Evolutionary conservation across 2,329 filamentous ascomycete species (phyloP).

Genomic region (Aspergillus phoenicis): DNA sequence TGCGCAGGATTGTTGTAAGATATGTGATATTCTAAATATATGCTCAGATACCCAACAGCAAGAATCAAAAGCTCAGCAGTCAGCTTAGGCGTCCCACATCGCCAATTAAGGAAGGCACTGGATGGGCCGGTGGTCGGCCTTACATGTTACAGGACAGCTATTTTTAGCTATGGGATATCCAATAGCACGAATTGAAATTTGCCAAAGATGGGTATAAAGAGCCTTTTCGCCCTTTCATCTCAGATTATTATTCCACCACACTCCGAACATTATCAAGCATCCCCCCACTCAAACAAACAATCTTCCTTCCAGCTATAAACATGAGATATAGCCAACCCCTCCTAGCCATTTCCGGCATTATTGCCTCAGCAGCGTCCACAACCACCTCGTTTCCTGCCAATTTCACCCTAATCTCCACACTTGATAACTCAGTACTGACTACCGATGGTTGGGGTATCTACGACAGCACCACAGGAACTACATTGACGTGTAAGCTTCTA

Average conservation of each 20-base stretch:
- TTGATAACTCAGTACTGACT: conserved; percentile 3
- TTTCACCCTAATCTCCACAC: background rate
- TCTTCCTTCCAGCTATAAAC: background rate
- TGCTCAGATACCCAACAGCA: background rate
- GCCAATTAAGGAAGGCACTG: background rate
- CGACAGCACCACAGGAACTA: background rate
- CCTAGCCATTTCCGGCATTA: background rate
- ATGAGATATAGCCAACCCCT: conserved; percentile 5
- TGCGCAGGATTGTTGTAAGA: background rate
- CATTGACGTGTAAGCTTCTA: conserved; percentile 1
- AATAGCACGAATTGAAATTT: background rate
- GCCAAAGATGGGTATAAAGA: background rate
- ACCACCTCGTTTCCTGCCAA: conserved; percentile 4
- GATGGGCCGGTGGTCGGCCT: conserved; percentile 4
- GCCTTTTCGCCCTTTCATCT: background rate
- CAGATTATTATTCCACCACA: background rate
- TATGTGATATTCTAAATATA: background rate
- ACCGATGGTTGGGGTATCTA: conserved; percentile 6
- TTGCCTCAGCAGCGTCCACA: background rate
- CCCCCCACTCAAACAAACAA: background rate
- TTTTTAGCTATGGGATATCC: conserved; percentile 2
- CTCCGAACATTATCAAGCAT: background rate
- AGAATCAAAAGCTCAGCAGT: background rate
- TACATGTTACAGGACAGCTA: background rate
- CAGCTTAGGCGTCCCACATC: conserved; percentile 9